Evolutionary conservation across 2,329 filamentous ascomycete species (phyloP), one percentile per base, ranked within the genome.

Genomic region (Ophiosphaerella herpotricha): DNA sequence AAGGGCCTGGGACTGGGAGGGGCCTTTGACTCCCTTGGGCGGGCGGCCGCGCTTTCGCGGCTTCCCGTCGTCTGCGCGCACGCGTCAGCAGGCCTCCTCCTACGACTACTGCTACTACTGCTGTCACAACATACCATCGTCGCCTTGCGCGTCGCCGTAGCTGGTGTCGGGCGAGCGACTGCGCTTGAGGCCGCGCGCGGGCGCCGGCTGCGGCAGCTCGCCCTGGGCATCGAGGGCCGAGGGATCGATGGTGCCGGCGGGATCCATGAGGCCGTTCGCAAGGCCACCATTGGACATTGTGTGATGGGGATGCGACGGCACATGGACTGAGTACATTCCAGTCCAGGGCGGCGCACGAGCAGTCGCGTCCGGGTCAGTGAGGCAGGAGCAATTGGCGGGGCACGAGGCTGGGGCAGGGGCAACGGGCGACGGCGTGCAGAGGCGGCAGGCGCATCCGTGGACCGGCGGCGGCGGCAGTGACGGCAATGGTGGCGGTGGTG

Each of bases 11-110:
- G 78, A 64, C 80, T 82, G 65, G 52, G 63, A 70, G 13, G 65
- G 75, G 57, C 82, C 76, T 73, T 81, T 80, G 54, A 80, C 71
- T 12, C 57, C 43, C 78, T 87, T 88, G 75, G 86, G 84, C 58
- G 82, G 81, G 75, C 83, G 82, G 64, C 80, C 82, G 57, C 73
- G 72, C 57, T 74, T 75, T 60, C 72, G 61, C 40, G 70, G 71
- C 54, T 73, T 73, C 40, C 58, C 58, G 23, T 71, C 58, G 33
- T 60, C 71, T 68, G 59, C 29, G 21, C 40, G 14, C 43, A 48
- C 63, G 7, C 52, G 66, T 58, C 51, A 48, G 46, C 43, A 44
- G 29, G 32, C 11, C 37, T 45, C 31, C 47, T 21, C 18, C 18
- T 21, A 21, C 18, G 18, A 21, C 18, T 21, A 21, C 18, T 21